These are phyloP conservation scores for Fusarium lyarnte DNA, from an alignment of 2,329 filamentous ascomycete genomes.

Conservation along the genomic window DNA sequence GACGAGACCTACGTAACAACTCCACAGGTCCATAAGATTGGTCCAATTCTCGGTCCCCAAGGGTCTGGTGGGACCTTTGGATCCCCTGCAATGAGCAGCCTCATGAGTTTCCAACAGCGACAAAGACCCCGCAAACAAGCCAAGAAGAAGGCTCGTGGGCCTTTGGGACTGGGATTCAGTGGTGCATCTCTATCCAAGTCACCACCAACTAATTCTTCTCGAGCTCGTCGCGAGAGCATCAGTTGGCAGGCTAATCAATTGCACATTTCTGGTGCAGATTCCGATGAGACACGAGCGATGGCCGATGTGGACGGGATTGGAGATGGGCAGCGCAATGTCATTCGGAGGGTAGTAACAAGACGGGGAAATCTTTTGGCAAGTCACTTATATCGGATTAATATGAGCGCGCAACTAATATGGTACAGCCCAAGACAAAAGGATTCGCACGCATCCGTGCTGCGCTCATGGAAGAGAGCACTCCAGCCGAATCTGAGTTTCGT, in stretches of 20 bases:
- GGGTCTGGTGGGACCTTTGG: slow-evolving; percentile 69
- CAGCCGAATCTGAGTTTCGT: slow-evolving; percentile 86
- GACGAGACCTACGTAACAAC: slow-evolving; percentile 86
- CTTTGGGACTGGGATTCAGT: slow-evolving; percentile 62
- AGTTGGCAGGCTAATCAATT: slow-evolving; percentile 91
- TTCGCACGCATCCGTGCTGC: slow-evolving; percentile 94
- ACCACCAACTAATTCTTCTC: slow-evolving; percentile 67
- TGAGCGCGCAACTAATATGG: slow-evolving; percentile 41
- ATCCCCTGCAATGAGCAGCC: slow-evolving; percentile 77
- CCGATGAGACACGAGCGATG: slow-evolving; percentile 75
- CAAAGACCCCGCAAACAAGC: slow-evolving; percentile 76
- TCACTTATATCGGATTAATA: slow-evolving; percentile 19
- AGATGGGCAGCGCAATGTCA: slow-evolving; percentile 76
- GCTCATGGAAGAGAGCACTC: slow-evolving; percentile 85
- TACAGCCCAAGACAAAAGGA: slow-evolving; percentile 91
- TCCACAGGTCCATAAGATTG: slow-evolving; percentile 75
- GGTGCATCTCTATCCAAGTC: slow-evolving; percentile 71
- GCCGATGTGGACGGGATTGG: slow-evolving; percentile 62
- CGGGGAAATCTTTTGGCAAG: slow-evolving; percentile 88
- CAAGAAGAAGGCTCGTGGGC: slow-evolving; percentile 62
- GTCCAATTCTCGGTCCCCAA: slow-evolving; percentile 55
- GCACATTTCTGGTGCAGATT: slow-evolving; percentile 78
- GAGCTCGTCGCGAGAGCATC: slow-evolving; percentile 83
- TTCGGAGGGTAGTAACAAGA: slow-evolving; percentile 83
- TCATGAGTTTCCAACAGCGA: slow-evolving; percentile 85